Conservation (phyloP, 208 protist genomes). For the Trypanosomatidae sp. region DNA sequence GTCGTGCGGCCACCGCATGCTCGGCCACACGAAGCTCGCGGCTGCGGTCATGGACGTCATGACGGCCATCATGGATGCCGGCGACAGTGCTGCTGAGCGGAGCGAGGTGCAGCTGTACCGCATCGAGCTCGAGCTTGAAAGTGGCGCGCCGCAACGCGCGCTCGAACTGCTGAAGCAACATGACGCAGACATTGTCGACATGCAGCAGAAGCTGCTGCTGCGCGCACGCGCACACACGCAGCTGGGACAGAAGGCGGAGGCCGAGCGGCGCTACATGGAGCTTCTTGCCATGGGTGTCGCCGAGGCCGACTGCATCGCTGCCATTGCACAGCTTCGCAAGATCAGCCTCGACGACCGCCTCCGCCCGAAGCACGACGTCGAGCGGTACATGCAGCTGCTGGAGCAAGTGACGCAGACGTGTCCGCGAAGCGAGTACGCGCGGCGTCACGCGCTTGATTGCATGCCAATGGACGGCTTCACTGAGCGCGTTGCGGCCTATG, state of each 20-base stretch:
- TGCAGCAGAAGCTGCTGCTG: conserved; percentile 33
- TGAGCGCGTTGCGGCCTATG: conserved; percentile 29
- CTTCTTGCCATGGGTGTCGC: conserved; percentile 43
- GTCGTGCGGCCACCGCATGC: conserved; percentile 65
- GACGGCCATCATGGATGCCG: conserved; percentile 59
- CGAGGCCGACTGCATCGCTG: conserved; percentile 68
- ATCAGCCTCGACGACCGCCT: conserved; percentile 50
- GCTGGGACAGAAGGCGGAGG: conserved; percentile 60
- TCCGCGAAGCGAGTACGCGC: conserved; percentile 39
- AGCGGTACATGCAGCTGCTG: conserved; percentile 57
- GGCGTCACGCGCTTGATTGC: conserved; percentile 64
- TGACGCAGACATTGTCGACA: conserved; percentile 50
- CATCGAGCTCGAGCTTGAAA: conserved; percentile 59
- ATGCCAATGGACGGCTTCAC: conserved; percentile 56
- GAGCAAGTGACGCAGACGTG: conserved; percentile 27
- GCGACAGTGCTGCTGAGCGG: conserved; percentile 50
- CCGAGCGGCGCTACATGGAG: conserved; percentile 67
- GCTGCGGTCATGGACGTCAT: conserved; percentile 68
- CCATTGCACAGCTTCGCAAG: conserved; percentile 62
- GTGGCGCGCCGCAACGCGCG: conserved; percentile 30
- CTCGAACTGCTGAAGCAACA: conserved; percentile 74
- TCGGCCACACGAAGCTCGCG: conserved; percentile 53
- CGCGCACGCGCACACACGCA: conserved; percentile 49
- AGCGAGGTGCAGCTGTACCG: conserved; percentile 64
- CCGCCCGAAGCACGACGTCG: conserved; percentile 27